Evolutionary conservation across 441 rosid genomes (phyloP).

Genomic region (Populus tomentosa): DNA sequence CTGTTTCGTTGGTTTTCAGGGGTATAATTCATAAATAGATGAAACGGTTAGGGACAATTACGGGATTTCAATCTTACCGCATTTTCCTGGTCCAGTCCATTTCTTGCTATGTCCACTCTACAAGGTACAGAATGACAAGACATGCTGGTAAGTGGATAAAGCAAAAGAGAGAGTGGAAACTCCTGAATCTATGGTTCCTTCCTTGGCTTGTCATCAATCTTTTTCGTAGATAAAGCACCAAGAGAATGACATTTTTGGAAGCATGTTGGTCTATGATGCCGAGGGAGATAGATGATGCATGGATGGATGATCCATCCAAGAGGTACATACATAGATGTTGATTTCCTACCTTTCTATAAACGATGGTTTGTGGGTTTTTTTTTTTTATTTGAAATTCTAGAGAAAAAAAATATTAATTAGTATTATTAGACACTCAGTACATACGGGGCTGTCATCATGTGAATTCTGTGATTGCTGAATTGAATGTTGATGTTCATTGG

Average conservation of each 20-base stretch:
- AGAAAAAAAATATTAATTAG: no score
- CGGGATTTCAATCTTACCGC: background rate
- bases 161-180: background rate
- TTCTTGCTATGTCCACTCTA: slow-evolving; percentile 1
- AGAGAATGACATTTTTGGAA: background rate
- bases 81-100: background rate
- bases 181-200: background rate
- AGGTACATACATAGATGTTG: background rate
- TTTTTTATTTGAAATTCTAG: no score
- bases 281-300: background rate
- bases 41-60: background rate
- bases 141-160: background rate
- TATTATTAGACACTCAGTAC: no score
- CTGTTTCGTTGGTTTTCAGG: slow-evolving; percentile 91
- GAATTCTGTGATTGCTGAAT: no score
- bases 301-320: background rate
- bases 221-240: background rate
- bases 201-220: slow-evolving; percentile 5
- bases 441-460: no score
- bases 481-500: no score
- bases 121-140: background rate
- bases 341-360: background rate
- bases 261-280: background rate
- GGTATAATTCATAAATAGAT: slow-evolving; percentile 34
- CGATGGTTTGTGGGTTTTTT: no score